These are phyloP conservation scores for Aegle marmelos DNA, from an alignment of 345 rosid species.

Conservation along the genomic window DNA sequence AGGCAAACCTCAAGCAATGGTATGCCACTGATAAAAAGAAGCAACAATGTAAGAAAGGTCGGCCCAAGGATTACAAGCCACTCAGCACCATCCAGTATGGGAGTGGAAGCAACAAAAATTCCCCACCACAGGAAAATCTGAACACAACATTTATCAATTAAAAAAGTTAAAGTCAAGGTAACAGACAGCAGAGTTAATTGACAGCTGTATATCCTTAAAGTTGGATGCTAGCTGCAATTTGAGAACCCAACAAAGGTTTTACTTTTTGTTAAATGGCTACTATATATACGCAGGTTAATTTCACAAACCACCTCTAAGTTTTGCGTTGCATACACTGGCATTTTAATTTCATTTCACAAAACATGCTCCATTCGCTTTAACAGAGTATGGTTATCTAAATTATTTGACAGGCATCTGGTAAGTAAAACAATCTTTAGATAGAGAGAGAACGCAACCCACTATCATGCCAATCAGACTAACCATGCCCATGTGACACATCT, in stretches of 20 bases:
- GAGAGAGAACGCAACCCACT: neutral
- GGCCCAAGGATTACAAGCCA: conserved; percentile 89
- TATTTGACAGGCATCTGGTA: neutral
- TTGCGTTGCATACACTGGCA: neutral
- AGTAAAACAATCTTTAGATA: neutral
- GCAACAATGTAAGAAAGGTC: conserved; percentile 71
- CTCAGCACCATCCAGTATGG: conserved; percentile 72
- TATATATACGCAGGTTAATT: neutral
- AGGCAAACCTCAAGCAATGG: conserved; percentile 85
- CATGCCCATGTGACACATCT: neutral
- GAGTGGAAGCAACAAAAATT: conserved; percentile 65
- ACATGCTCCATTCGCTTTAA: neutral
- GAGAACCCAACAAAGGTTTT: neutral
- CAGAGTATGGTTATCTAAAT: neutral
- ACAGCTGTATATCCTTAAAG: neutral
- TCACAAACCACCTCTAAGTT: neutral
- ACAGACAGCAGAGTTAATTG: neutral
- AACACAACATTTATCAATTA: conserved; percentile 1
- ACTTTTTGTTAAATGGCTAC: neutral
- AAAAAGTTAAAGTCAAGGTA: neutral
- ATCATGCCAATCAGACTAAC: neutral
- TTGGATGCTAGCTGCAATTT: neutral
- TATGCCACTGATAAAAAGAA: conserved; percentile 84
- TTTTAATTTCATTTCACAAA: neutral
- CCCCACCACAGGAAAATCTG: conserved; percentile 98